A percentile compares a stretch with the other conserved stretches of the same genome.
phyloP scores from a whole-genome alignment of 2,329 filamentous ascomycete species.

The Pseudocercospora ulei region DNA sequence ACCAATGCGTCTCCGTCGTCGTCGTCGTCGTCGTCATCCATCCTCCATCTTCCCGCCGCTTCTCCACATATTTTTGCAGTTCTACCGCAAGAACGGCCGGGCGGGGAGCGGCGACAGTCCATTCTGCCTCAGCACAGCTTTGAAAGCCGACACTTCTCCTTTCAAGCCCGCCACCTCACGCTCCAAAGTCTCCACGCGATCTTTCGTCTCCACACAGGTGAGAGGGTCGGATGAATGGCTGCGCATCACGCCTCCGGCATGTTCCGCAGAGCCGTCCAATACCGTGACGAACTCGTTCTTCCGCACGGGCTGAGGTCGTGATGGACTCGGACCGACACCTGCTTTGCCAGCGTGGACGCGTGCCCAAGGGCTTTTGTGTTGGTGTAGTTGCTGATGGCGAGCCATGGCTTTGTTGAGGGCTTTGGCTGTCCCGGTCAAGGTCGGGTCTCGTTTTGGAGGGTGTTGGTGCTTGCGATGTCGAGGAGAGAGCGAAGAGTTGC shows the following conservation, averaged over 20 bases:
- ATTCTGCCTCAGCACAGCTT: constrained; percentile 24
- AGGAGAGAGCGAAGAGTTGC: constrained; percentile 26
- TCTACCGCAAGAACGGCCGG: constrained; percentile 22
- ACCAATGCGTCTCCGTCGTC: too few species aligned
- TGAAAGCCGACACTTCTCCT: constrained; percentile 27
- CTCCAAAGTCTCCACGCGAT: constrained; percentile 22
- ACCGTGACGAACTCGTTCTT: constrained; percentile 15
- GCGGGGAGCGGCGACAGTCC: constrained; percentile 18
- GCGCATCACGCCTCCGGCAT: neutral
- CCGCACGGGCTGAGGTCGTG: constrained; percentile 1
- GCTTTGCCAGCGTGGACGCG: constrained; percentile 19
- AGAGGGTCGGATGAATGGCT: constrained; percentile 10
- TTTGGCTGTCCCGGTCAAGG: constrained; percentile 9
- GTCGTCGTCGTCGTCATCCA: too few species aligned
- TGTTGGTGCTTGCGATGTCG: constrained; percentile 1
- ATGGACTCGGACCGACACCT: neutral
- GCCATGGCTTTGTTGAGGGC: constrained; percentile 14
- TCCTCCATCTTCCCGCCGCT: too few species aligned
- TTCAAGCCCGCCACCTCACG: constrained; percentile 26
- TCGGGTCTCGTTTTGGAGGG: neutral
- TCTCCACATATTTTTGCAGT: constrained; percentile 3
- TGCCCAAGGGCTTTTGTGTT: constrained; percentile 24
- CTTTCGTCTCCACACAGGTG: constrained; percentile 19
- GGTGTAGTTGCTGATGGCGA: constrained; percentile 4
- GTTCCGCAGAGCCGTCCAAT: constrained; percentile 6